Evolutionary conservation across 805 yeast genomes (phyloP).

Genomic region (Lipomyces orientalis): DNA sequence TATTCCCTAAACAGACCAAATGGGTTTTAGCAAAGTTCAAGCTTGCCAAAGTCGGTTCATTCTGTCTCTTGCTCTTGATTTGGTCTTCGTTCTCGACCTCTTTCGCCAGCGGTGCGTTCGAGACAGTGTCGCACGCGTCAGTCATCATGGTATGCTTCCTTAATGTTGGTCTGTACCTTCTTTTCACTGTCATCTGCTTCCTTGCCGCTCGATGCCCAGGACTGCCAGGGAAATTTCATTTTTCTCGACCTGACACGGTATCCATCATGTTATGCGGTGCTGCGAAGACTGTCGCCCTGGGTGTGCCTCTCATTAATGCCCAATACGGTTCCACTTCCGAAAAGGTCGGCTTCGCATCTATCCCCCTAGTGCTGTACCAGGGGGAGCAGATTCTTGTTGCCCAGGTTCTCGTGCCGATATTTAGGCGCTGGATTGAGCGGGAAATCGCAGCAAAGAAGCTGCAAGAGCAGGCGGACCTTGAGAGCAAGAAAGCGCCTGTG

Average conservation of each 20-base stretch:
- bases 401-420: conserved; percentile 66
- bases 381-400: conserved; percentile 87
- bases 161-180: conserved; percentile 77
- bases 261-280: conserved; percentile 87
- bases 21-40: conserved; percentile 64
- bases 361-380: conserved; percentile 85
- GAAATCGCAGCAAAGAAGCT: conserved; percentile 16
- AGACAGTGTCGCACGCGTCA: conserved; percentile 67
- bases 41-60: conserved; percentile 74
- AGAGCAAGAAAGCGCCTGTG: not conserved
- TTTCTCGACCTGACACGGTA: conserved; percentile 72
- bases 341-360: conserved; percentile 71
- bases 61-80: conserved; percentile 78
- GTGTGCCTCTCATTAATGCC: conserved; percentile 80
- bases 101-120: conserved; percentile 79
- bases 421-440: conserved; percentile 68
- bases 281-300: conserved; percentile 91
- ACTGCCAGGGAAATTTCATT: conserved; percentile 61
- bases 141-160: conserved; percentile 80
- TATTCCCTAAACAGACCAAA: conserved; percentile 67
- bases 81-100: conserved; percentile 57
- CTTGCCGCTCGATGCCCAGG: conserved; percentile 65
- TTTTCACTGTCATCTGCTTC: conserved; percentile 72
- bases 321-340: conserved; percentile 68
- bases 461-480: conserved; percentile 7